phyloP scores from a whole-genome alignment of 202 grass and related monocot genomes.

The Panicum hallii region DNA sequence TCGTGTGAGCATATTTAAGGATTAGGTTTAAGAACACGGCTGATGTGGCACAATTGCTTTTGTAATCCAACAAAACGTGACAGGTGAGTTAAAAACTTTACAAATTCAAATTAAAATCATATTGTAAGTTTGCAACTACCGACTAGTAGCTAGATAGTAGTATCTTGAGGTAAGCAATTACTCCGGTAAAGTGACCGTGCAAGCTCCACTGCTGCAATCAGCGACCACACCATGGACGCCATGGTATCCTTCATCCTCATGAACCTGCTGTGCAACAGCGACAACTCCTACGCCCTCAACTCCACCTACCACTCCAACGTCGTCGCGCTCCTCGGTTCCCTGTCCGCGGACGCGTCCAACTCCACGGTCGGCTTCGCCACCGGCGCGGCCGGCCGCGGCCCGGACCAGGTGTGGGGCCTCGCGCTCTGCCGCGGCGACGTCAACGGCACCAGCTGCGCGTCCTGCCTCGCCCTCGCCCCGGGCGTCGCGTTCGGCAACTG shows the following conservation, averaged over 20 bases:
- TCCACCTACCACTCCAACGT: slow-evolving; percentile 44
- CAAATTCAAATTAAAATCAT: no score
- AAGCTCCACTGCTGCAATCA: not conserved
- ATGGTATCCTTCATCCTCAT: not conserved
- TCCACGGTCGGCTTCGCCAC: not conserved
- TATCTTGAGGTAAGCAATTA: no score
- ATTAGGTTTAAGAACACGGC: no score
- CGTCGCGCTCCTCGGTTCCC: not conserved
- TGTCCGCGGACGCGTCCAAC: not conserved
- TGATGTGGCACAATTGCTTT: no score
- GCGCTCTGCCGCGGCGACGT: slow-evolving; percentile 56
- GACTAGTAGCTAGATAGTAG: no score
- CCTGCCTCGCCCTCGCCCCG: slow-evolving; percentile 44
- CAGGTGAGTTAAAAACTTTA: no score
- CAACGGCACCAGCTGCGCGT: slow-evolving; percentile 12
- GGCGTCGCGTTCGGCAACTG: not conserved
- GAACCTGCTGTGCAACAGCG: not conserved
- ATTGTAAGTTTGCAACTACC: no score
- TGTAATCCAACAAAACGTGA: no score
- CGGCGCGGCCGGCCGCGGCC: not conserved
- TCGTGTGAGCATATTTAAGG: no score
- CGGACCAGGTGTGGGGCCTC: slow-evolving; percentile 35
- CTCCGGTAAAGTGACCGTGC: no score
- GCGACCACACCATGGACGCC: not conserved
- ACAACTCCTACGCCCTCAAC: slow-evolving; percentile 7